A percentile compares a stretch with the other conserved stretches of the same genome.
phyloP scores from a whole-genome alignment of 2,329 filamentous ascomycete species.

The Xylaria sp. region DNA sequence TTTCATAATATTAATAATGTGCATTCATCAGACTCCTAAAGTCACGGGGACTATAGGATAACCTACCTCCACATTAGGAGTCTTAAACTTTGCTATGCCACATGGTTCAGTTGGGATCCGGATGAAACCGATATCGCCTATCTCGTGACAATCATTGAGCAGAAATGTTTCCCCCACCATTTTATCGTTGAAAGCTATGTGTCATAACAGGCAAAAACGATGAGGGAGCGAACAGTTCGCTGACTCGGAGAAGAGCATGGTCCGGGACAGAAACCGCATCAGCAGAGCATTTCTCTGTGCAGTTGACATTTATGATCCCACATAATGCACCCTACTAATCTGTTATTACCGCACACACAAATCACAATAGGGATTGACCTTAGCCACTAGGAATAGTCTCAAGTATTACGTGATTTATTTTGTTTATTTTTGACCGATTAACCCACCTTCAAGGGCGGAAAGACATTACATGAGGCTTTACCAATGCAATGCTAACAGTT shows the following conservation, averaged over 20 bases:
- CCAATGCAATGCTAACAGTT: conserved; percentile 24
- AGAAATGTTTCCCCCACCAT: background rate
- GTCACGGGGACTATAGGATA: no score
- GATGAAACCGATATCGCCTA: background rate
- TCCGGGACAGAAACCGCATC: no score
- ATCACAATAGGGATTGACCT: background rate
- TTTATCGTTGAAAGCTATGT: background rate
- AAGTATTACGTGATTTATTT: background rate
- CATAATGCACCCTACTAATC: background rate
- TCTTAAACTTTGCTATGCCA: background rate
- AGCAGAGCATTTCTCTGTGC: no score
- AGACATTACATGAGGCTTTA: conserved; percentile 22
- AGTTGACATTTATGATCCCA: background rate
- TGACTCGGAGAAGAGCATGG: no score
- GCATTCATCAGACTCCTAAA: no score
- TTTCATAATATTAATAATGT: no score
- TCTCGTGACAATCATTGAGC: background rate
- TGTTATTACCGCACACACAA: background rate
- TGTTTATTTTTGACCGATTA: conserved; percentile 11
- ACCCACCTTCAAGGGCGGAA: conserved; percentile 12
- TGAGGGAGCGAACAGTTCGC: no score
- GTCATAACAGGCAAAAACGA: no score
- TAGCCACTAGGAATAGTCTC: background rate
- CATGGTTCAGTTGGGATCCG: background rate
- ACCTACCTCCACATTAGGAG: no score